Conservation (phyloP, 129 eudicot genomes). For the Sambucus nigra region DNA sequence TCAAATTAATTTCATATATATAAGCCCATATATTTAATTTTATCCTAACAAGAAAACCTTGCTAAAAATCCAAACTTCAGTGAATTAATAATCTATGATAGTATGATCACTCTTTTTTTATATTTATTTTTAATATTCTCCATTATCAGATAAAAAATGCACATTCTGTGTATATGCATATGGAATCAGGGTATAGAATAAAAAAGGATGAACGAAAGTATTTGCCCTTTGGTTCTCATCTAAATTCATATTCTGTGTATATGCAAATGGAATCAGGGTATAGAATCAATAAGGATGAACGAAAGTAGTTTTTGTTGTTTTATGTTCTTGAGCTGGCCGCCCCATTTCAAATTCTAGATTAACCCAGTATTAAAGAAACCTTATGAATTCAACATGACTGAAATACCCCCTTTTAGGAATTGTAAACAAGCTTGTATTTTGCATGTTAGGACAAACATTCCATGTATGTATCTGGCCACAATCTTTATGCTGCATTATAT, state of each 20-base stretch:
- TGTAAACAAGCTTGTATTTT: not conserved
- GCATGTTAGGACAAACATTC: no score
- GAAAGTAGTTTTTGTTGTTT: conserved; percentile 8
- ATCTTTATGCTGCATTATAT: not conserved
- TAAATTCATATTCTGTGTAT: no score
- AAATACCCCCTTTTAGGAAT: no score
- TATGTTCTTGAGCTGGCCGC: conserved; percentile 22
- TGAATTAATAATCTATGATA: not conserved
- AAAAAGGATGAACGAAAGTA: not conserved
- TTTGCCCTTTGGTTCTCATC: no score
- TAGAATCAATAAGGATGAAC: not conserved
- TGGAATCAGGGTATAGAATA: not conserved
- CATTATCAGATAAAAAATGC: no score
- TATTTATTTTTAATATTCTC: no score
- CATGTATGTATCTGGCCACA: not conserved
- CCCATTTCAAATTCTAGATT: not conserved
- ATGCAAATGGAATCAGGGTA: not conserved
- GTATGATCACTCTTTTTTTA: not conserved
- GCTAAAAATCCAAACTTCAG: not conserved
- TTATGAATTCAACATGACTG: no score
- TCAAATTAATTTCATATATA: no score
- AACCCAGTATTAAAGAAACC: no score
- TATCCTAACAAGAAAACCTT: not conserved
- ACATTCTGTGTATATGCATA: no score
- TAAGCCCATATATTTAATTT: no score